Percentiles rank a stretch among this genome's conserved stretches.
Evolutionary conservation across 169 alveolate genomes (phyloP).

Genomic region (Plasmodium vivax): DNA sequence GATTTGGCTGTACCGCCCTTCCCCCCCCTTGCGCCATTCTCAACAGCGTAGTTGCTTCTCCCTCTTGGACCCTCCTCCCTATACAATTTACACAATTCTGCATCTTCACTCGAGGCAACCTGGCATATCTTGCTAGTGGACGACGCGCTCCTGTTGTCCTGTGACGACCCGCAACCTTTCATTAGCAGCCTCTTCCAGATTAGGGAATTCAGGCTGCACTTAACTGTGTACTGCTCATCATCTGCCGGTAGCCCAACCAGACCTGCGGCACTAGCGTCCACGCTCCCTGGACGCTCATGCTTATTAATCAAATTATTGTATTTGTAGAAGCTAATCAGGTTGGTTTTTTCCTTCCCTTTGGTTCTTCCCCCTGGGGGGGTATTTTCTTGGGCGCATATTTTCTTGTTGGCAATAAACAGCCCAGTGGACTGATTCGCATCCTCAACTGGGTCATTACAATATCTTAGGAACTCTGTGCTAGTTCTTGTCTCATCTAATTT

Average conservation of each 20-base stretch:
- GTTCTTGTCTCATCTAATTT: slow-evolving; percentile 9
- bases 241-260: background rate
- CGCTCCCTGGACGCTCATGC: background rate
- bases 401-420: background rate
- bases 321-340: slow-evolving; percentile 55
- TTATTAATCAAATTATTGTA: slow-evolving; percentile 41
- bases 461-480: background rate
- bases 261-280: background rate
- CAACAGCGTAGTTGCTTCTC: background rate
- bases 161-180: background rate
- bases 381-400: slow-evolving; percentile 1
- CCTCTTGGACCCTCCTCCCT: background rate
- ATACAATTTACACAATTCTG: slow-evolving; percentile 14
- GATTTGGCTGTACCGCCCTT: background rate
- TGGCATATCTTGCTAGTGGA: background rate
- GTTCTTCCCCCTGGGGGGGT: background rate
- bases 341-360: slow-evolving; percentile 47
- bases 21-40: background rate
- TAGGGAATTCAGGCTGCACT: background rate
- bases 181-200: background rate
- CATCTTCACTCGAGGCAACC: background rate
- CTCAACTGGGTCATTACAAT: background rate
- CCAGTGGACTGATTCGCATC: background rate
- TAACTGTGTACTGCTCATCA: background rate
- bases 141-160: background rate